Percentiles rank a stretch among this genome's conserved stretches.
Conservation (phyloP, 768 basidiomycete genomes). For the Lactifluus echinatus region DNA sequence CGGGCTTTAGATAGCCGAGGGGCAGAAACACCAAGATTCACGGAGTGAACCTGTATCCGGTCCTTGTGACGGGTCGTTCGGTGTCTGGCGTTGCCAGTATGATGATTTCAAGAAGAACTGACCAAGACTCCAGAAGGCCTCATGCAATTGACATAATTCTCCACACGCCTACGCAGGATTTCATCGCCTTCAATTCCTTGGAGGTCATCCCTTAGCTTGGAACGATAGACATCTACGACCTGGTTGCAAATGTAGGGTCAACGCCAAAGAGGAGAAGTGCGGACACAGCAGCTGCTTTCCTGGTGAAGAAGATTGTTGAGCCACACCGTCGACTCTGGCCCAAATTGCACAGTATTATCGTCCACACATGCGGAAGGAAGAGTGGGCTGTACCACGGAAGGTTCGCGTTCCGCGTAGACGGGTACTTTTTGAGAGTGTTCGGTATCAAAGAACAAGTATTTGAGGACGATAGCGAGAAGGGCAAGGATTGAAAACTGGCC, state of each 20-base stretch:
- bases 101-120: slow-evolving; percentile 23
- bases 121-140: slow-evolving; percentile 66
- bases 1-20: slow-evolving; percentile 70
- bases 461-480: slow-evolving; percentile 72
- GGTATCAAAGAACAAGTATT: slow-evolving; percentile 91
- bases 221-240: slow-evolving; percentile 66
- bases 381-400: neutral
- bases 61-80: slow-evolving; percentile 42
- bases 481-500: slow-evolving; percentile 86
- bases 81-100: neutral
- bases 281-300: slow-evolving; percentile 35
- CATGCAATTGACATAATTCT: slow-evolving; percentile 71
- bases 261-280: neutral
- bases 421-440: slow-evolving; percentile 46
- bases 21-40: slow-evolving; percentile 74
- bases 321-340: slow-evolving; percentile 81
- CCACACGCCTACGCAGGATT: slow-evolving; percentile 67
- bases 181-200: slow-evolving; percentile 74
- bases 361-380: neutral
- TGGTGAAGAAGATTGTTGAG: slow-evolving; percentile 79
- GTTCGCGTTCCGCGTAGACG: slow-evolving; percentile 28
- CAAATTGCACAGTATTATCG: slow-evolving; percentile 23
- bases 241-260: neutral
- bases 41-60: slow-evolving; percentile 74
- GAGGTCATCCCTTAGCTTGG: slow-evolving; percentile 64